These are phyloP conservation scores for Schwanniomyces yamadae DNA, from an alignment of 805 yeast species.

Conservation along the genomic window DNA sequence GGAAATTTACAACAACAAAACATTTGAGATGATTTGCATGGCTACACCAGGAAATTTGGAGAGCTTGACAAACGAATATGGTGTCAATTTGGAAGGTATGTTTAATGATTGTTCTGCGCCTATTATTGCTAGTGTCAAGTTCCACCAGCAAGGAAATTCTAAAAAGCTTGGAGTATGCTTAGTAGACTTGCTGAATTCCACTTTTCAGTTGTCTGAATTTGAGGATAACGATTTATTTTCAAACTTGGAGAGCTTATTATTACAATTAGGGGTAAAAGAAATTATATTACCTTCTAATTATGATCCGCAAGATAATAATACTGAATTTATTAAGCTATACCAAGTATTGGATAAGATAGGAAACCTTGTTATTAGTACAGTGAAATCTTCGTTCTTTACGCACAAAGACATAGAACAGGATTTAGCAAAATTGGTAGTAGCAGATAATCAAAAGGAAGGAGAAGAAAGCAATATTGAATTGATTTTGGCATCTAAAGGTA, in stretches of 20 bases:
- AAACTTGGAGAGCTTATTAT: slow-evolving; percentile 78
- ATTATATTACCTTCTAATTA: slow-evolving; percentile 57
- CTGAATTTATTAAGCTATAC: slow-evolving; percentile 61
- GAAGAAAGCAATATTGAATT: slow-evolving; percentile 35
- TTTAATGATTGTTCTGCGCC: slow-evolving; percentile 46
- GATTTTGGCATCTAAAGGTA: slow-evolving; percentile 54
- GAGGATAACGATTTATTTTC: slow-evolving; percentile 85
- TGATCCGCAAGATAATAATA: slow-evolving; percentile 32
- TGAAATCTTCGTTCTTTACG: slow-evolving; percentile 56
- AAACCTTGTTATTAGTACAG: slow-evolving; percentile 65
- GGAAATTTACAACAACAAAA: slow-evolving; percentile 67
- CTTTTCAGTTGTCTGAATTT: slow-evolving; percentile 74
- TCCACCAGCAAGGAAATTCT: slow-evolving; percentile 33
- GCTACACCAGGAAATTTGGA: slow-evolving; percentile 94
- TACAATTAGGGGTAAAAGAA: slow-evolving; percentile 89
- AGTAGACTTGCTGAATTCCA: slow-evolving; percentile 66
- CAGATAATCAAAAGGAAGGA: slow-evolving; percentile 25
- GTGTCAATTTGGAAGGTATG: slow-evolving; percentile 58
- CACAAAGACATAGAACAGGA: slow-evolving; percentile 76
- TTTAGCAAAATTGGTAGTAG: slow-evolving; percentile 60
- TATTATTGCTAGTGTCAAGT: slow-evolving; percentile 39
- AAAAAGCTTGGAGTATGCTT: slow-evolving; percentile 74
- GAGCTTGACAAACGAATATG: slow-evolving; percentile 37
- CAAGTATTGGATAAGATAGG: slow-evolving; percentile 74
- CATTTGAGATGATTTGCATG: slow-evolving; percentile 53